These are phyloP conservation scores for Crithidia acanthocephali DNA, from an alignment of 208 protist genomes.

Conservation along the genomic window DNA sequence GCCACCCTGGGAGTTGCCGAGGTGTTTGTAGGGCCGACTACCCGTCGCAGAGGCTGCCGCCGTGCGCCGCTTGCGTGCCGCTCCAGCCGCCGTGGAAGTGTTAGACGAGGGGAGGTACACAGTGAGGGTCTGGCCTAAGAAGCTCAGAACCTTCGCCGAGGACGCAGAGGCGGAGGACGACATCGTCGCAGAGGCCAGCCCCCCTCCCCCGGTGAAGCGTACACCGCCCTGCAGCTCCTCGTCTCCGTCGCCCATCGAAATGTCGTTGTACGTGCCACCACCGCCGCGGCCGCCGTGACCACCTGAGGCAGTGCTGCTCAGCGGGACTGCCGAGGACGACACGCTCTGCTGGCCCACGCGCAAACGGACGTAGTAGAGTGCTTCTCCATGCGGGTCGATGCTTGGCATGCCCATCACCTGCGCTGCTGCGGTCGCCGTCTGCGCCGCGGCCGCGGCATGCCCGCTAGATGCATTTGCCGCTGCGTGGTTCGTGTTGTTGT, in stretches of 20 bases:
- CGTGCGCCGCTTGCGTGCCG: background rate
- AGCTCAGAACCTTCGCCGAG: slow-evolving; percentile 20
- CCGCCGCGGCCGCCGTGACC: background rate
- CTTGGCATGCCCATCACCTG: background rate
- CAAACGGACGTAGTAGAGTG: slow-evolving; percentile 24
- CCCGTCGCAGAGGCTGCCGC: background rate
- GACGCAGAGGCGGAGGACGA: slow-evolving; percentile 5
- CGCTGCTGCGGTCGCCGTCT: background rate
- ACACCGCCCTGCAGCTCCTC: background rate
- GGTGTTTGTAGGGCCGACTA: no score
- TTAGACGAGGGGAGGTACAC: background rate
- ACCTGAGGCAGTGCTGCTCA: slow-evolving; percentile 9
- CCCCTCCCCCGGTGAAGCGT: background rate
- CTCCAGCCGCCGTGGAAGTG: background rate
- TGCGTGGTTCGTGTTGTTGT: background rate
- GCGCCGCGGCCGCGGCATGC: background rate
- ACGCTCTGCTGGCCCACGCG: slow-evolving; percentile 12
- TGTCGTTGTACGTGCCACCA: background rate
- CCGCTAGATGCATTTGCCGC: background rate
- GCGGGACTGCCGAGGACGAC: slow-evolving; percentile 27
- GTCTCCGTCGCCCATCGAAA: background rate
- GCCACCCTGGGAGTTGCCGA: background rate
- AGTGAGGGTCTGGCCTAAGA: slow-evolving; percentile 22
- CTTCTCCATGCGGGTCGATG: background rate
- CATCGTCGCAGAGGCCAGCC: background rate